Evolutionary conservation across 23 red algal genomes (phyloP).

Genomic region (Rhodosorus marinus): DNA sequence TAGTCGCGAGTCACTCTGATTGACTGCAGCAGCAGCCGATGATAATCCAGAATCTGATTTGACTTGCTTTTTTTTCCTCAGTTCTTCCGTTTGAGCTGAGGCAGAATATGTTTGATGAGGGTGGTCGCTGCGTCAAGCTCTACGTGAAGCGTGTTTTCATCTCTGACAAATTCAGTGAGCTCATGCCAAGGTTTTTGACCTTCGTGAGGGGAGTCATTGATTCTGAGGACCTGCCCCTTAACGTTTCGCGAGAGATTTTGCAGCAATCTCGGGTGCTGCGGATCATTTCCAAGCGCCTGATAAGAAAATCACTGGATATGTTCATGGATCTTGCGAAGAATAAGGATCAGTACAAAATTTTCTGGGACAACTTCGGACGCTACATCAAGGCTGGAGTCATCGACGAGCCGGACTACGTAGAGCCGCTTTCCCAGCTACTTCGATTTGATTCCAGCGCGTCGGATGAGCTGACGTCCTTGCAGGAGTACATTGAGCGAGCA

Average conservation of each 20-base stretch:
- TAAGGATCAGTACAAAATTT: conserved; percentile 52
- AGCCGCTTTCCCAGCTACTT: conserved; percentile 35
- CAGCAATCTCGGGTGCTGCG: conserved; percentile 81
- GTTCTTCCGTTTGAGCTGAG: conserved; percentile 66
- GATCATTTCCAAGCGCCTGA: conserved; percentile 69
- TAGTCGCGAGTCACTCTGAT: too few relatives aligned
- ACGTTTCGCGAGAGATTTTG: conserved; percentile 92
- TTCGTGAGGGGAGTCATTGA: conserved; percentile 89
- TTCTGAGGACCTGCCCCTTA: conserved; percentile 86
- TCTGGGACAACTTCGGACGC: conserved; percentile 81
- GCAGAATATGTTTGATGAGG: conserved; percentile 93
- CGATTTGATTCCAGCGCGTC: conserved; percentile 50
- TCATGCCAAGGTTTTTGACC: conserved; percentile 79
- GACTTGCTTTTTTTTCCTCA: too few relatives aligned
- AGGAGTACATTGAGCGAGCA: conserved; percentile 71
- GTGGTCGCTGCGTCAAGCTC: conserved; percentile 31
- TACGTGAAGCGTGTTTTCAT: conserved; percentile 99
- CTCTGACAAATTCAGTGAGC: conserved; percentile 87
- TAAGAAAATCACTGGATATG: conserved; percentile 87
- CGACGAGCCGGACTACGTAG: conserved; percentile 34
- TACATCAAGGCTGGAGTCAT: conserved; percentile 91
- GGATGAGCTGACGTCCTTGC: conserved; percentile 36
- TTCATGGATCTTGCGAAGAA: conserved; percentile 57
- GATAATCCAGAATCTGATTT: too few relatives aligned
- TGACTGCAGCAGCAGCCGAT: too few relatives aligned